A percentile compares a stretch with the other conserved stretches of the same genome.
These are phyloP conservation scores for Aeschynomene evenia DNA, from an alignment of 306 rosid genomes.

Conservation along the genomic window DNA sequence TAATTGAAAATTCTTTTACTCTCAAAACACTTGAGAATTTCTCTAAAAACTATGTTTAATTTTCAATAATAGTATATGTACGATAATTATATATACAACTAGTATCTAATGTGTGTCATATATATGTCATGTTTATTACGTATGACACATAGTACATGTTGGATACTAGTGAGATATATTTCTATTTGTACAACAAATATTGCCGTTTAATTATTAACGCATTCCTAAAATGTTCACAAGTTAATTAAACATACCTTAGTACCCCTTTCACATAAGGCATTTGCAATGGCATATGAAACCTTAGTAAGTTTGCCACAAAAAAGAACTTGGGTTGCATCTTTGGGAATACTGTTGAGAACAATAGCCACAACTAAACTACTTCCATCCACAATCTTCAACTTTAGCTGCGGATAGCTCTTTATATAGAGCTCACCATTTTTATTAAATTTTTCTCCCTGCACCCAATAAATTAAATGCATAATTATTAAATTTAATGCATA, in stretches of 20 bases:
- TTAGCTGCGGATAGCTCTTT: conserved; percentile 50
- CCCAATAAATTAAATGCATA: not conserved
- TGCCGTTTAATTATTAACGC: no score
- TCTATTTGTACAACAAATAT: no score
- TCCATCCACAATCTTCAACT: conserved; percentile 74
- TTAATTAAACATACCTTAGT: conserved; percentile 46
- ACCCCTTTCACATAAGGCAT: conserved; percentile 56
- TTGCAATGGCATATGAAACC: conserved; percentile 55
- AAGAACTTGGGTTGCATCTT: conserved; percentile 49
- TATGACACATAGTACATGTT: no score
- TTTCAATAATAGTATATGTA: no score
- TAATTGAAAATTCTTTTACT: no score
- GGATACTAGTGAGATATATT: no score
- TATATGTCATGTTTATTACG: no score
- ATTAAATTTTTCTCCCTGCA: conserved; percentile 65
- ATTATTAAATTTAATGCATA: not conserved
- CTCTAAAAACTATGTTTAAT: no score
- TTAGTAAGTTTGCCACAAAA: conserved; percentile 59
- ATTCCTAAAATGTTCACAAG: not conserved
- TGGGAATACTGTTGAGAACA: conserved; percentile 59
- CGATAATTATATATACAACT: no score
- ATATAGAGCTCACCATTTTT: conserved; percentile 59
- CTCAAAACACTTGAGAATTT: no score
- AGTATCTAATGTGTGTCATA: no score
- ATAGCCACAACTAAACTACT: conserved; percentile 65